These are phyloP conservation scores for Boletellus sp. DNA, from an alignment of 768 basidiomycete genomes.

Conservation along the genomic window DNA sequence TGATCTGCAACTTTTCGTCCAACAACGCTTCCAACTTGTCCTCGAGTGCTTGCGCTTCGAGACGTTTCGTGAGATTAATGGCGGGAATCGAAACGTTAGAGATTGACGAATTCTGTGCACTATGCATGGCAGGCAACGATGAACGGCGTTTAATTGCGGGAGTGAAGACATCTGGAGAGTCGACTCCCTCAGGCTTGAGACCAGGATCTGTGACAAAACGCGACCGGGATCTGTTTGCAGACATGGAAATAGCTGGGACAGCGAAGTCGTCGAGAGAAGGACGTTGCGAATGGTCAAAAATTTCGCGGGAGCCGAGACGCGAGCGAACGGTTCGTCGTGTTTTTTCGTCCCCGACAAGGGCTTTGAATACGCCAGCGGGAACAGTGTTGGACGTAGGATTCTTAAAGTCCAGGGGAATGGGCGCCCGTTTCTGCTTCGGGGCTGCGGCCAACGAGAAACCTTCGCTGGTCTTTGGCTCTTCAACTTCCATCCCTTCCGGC, in stretches of 20 bases:
- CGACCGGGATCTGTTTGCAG: constrained; percentile 51
- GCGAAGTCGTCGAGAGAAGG: constrained; percentile 78
- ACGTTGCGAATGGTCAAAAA: constrained; percentile 61
- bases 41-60: constrained; percentile 61
- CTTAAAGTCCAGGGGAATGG: constrained; percentile 77
- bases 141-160: constrained; percentile 48
- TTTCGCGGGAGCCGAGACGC: constrained; percentile 68
- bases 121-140: constrained; percentile 54
- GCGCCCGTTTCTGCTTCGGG: constrained; percentile 57
- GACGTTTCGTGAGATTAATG: constrained; percentile 50
- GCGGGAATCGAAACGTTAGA: constrained; percentile 44
- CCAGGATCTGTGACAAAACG: constrained; percentile 61
- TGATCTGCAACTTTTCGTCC: constrained; percentile 61
- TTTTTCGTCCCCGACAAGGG: constrained; percentile 64
- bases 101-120: constrained; percentile 40
- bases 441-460: constrained; percentile 12
- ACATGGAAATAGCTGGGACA: constrained; percentile 62
- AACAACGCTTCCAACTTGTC: constrained; percentile 58
- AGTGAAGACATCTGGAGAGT: constrained; percentile 41
- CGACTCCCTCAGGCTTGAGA: constrained; percentile 26
- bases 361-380: constrained; percentile 84
- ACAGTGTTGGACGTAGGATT: constrained; percentile 69
- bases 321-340: constrained; percentile 73
- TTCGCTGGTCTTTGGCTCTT: constrained; percentile 16
- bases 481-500: constrained; percentile 7